Percentiles rank a stretch among this genome's conserved stretches.
Conservation (phyloP, 768 basidiomycete genomes). For the Suillus occidentalis region DNA sequence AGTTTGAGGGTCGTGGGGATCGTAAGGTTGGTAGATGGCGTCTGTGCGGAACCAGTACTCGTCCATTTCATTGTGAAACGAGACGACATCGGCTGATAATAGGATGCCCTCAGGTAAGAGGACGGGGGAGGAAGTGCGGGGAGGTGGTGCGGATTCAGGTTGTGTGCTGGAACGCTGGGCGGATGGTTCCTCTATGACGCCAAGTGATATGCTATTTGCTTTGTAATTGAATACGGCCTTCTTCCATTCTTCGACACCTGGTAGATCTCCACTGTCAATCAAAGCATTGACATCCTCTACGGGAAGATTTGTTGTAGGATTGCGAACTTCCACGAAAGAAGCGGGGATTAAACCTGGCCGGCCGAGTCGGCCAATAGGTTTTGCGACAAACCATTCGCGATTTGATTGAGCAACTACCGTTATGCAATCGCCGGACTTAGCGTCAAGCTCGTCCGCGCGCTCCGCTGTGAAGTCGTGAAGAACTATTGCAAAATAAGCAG, state of each 20-base stretch:
- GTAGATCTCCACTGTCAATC: conserved; percentile 86
- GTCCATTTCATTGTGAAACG: conserved; percentile 96
- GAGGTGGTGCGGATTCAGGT: conserved; percentile 15
- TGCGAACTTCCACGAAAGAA: conserved; percentile 94
- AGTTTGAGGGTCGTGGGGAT: conserved; percentile 49
- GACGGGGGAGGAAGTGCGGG: conserved; percentile 43
- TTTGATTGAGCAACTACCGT: conserved; percentile 99
- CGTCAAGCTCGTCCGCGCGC: conserved; percentile 93
- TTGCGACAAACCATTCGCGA: conserved; percentile 99
- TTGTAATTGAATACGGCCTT: conserved; percentile 94
- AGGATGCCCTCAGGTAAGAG: conserved; percentile 81
- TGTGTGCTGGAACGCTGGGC: conserved; percentile 18
- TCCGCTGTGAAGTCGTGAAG: conserved; percentile 96
- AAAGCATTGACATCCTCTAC: conserved; percentile 73
- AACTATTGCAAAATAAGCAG: conserved; percentile 91
- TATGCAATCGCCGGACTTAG: conserved; percentile 90
- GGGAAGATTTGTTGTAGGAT: conserved; percentile 82
- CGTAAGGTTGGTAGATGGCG: conserved; percentile 84
- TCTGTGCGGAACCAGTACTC: conserved; percentile 98
- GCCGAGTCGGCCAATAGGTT: conserved; percentile 93
- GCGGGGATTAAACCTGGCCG: conserved; percentile 97
- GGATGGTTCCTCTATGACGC: conserved; percentile 73
- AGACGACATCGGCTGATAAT: conserved; percentile 84
- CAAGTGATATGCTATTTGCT: conserved; percentile 91
- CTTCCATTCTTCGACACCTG: conserved; percentile 99